phyloP scores from a whole-genome alignment of 495 filamentous ascomycete genomes.

The Hyphodiscus hymeniophilus region DNA sequence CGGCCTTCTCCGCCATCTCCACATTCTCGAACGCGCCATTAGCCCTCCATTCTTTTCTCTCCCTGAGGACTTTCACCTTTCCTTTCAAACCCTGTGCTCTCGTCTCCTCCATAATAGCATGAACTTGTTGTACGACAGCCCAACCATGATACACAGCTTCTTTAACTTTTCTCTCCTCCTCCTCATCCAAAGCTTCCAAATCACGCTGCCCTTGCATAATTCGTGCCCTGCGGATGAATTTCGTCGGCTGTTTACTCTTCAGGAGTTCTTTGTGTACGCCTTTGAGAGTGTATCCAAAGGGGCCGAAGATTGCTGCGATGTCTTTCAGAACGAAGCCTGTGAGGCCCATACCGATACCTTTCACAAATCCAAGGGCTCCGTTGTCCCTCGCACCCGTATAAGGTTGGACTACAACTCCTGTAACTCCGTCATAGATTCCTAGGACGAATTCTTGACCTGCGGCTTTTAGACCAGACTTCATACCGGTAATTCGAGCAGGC shows the following conservation, averaged over 20 bases:
- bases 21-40: slow-evolving; percentile 39
- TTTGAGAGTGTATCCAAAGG: slow-evolving; percentile 57
- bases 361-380: slow-evolving; percentile 51
- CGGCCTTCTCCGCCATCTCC: slow-evolving; percentile 29
- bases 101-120: slow-evolving; percentile 32
- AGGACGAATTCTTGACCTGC: slow-evolving; percentile 59
- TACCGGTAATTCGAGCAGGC: slow-evolving; percentile 48
- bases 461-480: slow-evolving; percentile 57
- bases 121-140: slow-evolving; percentile 33
- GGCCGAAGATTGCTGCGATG: slow-evolving; percentile 53
- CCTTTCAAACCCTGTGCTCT: slow-evolving; percentile 23
- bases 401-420: slow-evolving; percentile 60
- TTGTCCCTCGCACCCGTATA: slow-evolving; percentile 50
- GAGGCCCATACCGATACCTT: slow-evolving; percentile 67
- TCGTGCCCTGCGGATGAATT: slow-evolving; percentile 39
- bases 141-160: slow-evolving; percentile 31
- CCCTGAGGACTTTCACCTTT: slow-evolving; percentile 20
- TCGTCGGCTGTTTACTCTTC: slow-evolving; percentile 36
- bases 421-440: slow-evolving; percentile 67
- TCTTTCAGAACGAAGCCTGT: slow-evolving; percentile 68
- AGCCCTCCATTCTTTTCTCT: slow-evolving; percentile 24
- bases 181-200: slow-evolving; percentile 22
- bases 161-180: slow-evolving; percentile 21
- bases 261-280: slow-evolving; percentile 49
- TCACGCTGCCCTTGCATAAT: slow-evolving; percentile 40